phyloP scores from a whole-genome alignment of 768 basidiomycete species.

The Coprinellus micaceus region DNA sequence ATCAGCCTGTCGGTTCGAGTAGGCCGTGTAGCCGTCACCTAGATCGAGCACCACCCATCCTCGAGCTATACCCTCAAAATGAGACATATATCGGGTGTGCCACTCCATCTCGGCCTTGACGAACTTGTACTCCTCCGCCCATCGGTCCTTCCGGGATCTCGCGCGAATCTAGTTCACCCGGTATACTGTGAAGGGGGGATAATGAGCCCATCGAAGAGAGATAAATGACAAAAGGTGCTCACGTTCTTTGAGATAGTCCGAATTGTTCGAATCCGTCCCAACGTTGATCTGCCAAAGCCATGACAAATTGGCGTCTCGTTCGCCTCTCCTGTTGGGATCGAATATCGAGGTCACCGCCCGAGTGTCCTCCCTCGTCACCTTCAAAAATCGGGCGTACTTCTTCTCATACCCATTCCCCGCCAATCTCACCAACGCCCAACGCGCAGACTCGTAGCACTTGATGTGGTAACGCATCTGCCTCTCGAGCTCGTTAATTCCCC shows the following conservation, averaged over 20 bases:
- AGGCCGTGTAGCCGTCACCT: neutral
- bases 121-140: neutral
- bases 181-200: neutral
- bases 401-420: neutral
- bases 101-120: neutral
- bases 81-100: neutral
- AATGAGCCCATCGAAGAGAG: neutral
- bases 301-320: neutral
- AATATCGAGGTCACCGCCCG: neutral
- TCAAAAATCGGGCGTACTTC: neutral
- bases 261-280: neutral
- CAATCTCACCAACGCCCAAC: neutral
- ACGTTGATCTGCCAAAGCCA: neutral
- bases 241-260: neutral
- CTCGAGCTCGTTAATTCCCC: neutral
- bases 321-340: neutral
- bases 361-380: neutral
- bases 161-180: neutral
- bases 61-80: neutral
- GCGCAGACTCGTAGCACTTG: neutral
- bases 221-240: neutral
- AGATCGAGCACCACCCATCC: neutral
- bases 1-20: neutral
- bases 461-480: neutral
- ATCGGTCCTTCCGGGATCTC: neutral